These are phyloP conservation scores for Solanum chiquidenum DNA, from an alignment of 257 asterid species.

Conservation along the genomic window DNA sequence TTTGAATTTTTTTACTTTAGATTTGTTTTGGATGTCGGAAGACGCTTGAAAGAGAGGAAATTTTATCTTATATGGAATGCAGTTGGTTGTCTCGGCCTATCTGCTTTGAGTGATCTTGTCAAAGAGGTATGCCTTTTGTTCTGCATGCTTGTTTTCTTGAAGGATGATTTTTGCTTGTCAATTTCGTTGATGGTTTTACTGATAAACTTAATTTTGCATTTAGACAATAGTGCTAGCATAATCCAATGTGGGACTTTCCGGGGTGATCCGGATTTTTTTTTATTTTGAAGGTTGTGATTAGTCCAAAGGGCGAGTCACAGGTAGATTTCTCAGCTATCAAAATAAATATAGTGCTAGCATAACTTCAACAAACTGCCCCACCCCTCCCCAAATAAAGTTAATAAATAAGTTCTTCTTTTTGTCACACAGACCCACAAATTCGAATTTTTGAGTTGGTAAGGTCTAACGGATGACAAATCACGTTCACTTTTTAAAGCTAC, in stretches of 20 bases:
- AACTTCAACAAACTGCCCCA: neutral
- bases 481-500: neutral
- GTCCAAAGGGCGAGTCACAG: too few species aligned
- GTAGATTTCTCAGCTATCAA: too few species aligned
- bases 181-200: neutral
- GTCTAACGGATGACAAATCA: neutral
- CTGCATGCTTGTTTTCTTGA: neutral
- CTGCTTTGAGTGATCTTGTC: slow-evolving; percentile 76
- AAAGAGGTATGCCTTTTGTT: slow-evolving; percentile 53
- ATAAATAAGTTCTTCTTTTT: neutral
- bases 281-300: too few species aligned
- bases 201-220: neutral
- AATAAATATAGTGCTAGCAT: too few species aligned
- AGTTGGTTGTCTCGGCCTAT: slow-evolving; percentile 72
- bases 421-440: neutral
- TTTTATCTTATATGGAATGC: slow-evolving; percentile 80
- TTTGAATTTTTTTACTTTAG: slow-evolving; percentile 22
- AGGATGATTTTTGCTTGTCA: neutral
- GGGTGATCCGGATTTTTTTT: too few species aligned
- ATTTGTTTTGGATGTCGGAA: slow-evolving; percentile 61
- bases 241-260: too few species aligned
- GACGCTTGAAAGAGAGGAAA: slow-evolving; percentile 64
- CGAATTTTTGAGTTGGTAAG: neutral
- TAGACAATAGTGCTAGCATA: neutral
- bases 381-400: neutral